A percentile compares a stretch with the other conserved stretches of the same genome.
Conservation (phyloP, 1,139 yeast species). For the Candida pseudoviswanathii region DNA sequence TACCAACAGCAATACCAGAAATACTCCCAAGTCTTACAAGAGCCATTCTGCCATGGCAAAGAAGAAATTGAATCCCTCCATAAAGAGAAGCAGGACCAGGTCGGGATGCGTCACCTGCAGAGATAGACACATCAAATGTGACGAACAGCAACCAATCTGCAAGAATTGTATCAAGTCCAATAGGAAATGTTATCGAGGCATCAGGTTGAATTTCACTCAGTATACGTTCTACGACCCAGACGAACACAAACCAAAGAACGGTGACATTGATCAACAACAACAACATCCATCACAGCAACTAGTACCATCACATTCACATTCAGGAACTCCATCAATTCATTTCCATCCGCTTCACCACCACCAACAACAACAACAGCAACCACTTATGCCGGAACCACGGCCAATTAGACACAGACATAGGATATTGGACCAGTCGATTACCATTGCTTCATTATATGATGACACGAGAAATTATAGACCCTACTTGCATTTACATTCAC, state of each 20-base stretch:
- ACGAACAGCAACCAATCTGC: slow-evolving; percentile 49
- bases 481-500: slow-evolving; percentile 33
- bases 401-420: slow-evolving; percentile 14
- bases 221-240: slow-evolving; percentile 44
- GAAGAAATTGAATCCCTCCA: slow-evolving; percentile 18
- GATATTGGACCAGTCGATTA: slow-evolving; percentile 44
- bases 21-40: background rate
- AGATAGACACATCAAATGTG: slow-evolving; percentile 52
- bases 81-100: slow-evolving; percentile 40
- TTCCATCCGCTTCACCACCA: background rate
- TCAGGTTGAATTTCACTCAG: slow-evolving; percentile 48
- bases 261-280: background rate
- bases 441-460: slow-evolving; percentile 42
- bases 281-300: background rate
- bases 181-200: slow-evolving; percentile 46
- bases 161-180: slow-evolving; percentile 46
- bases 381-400: background rate
- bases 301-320: background rate
- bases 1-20: background rate
- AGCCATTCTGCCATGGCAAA: slow-evolving; percentile 17
- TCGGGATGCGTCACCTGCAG: slow-evolving; percentile 52
- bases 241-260: slow-evolving; percentile 11
- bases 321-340: background rate
- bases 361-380: slow-evolving; percentile 1
- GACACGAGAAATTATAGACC: slow-evolving; percentile 36